These are phyloP conservation scores for Cystobasidiaceae sp. DNA, from an alignment of 1,284 basidiomycete genomes.

Conservation along the genomic window DNA sequence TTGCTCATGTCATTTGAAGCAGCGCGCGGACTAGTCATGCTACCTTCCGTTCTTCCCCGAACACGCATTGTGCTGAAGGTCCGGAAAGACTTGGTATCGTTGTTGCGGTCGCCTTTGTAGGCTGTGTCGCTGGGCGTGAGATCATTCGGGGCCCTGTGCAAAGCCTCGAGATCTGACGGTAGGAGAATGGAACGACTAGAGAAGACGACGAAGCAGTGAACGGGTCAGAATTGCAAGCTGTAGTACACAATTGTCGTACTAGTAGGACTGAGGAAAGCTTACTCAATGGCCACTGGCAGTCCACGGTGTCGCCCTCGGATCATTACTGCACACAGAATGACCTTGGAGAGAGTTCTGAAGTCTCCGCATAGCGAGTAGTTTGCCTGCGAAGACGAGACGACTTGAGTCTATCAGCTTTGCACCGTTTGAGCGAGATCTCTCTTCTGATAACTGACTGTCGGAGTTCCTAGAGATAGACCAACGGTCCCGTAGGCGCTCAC, in stretches of 20 bases:
- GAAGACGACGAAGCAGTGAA: too few species aligned
- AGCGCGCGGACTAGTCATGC: too few species aligned
- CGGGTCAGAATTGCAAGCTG: too few species aligned
- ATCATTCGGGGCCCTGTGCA: background rate
- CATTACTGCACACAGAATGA: slow-evolving; percentile 82
- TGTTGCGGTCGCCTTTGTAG: too few species aligned
- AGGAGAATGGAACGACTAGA: slow-evolving; percentile 23
- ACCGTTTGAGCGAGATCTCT: background rate
- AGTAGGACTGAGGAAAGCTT: background rate
- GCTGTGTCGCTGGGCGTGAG: too few species aligned
- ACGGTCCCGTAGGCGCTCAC: slow-evolving; percentile 89
- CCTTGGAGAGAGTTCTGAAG: slow-evolving; percentile 73
- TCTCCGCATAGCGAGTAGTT: slow-evolving; percentile 76
- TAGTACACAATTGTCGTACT: background rate
- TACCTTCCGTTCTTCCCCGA: too few species aligned
- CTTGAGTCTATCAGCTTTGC: background rate
- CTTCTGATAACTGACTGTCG: slow-evolving; percentile 50
- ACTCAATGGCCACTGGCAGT: slow-evolving; percentile 48
- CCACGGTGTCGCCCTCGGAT: slow-evolving; percentile 87
- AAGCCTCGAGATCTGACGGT: slow-evolving; percentile 22
- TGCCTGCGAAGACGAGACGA: slow-evolving; percentile 24
- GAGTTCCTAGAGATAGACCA: slow-evolving; percentile 71
- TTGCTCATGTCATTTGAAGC: too few species aligned
- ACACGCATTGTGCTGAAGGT: background rate
- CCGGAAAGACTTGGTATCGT: too few species aligned